Evolutionary conservation across 2,329 filamentous ascomycete genomes (phyloP).

Genomic region (Dothidotthia symphoricarpi): DNA sequence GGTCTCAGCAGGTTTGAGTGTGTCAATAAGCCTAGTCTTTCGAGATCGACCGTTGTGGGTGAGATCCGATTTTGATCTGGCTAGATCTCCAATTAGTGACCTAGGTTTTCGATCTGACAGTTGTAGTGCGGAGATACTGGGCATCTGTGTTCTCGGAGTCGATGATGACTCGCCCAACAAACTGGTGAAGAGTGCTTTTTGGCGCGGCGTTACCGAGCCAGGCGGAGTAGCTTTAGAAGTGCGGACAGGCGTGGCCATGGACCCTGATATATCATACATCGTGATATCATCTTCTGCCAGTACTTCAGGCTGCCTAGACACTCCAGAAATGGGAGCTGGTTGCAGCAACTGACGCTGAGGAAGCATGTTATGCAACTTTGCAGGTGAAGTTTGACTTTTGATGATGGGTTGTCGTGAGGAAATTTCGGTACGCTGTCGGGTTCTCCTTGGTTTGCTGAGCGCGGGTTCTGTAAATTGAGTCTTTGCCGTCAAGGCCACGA

Average conservation of each 20-base stretch:
- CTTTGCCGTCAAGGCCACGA: not conserved
- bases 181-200: constrained; percentile 36
- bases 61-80: constrained; percentile 37
- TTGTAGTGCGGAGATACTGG: constrained; percentile 32
- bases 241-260: constrained; percentile 21
- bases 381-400: constrained; percentile 37
- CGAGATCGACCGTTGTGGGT: constrained; percentile 22
- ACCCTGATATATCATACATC: constrained; percentile 37
- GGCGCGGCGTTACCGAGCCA: constrained; percentile 39
- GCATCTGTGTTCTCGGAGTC: constrained; percentile 27
- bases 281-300: constrained; percentile 29
- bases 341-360: constrained; percentile 17
- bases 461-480: constrained; percentile 3
- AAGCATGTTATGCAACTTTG: constrained; percentile 34
- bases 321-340: constrained; percentile 14
- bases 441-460: constrained; percentile 29
- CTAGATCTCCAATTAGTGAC: constrained; percentile 21
- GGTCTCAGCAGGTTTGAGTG: constrained; percentile 27
- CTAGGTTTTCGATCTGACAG: constrained; percentile 27
- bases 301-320: constrained; percentile 6
- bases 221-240: constrained; percentile 10
- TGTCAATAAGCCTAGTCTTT: constrained; percentile 33
- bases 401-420: constrained; percentile 6
- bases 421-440: constrained; percentile 12
- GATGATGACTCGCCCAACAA: constrained; percentile 31